Base-by-base conservation (phyloP, 352 stramenopile genomes). In the Globisporangium irregulare region DNA sequence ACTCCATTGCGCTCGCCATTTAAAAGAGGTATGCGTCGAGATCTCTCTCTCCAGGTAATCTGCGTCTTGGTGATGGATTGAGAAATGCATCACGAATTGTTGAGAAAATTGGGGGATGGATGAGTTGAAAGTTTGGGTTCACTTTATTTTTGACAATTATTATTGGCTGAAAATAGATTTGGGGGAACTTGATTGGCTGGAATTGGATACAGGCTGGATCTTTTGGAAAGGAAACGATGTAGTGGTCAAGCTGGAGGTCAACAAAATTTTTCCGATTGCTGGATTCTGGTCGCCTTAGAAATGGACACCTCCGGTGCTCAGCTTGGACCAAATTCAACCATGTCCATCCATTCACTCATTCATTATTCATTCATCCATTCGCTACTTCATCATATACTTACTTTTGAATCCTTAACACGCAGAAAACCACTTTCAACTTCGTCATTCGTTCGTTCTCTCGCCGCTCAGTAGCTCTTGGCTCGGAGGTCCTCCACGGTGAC, bases 391-490 rank as follows among this genome's bases (percentile, higher is more conserved):
- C 12, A 46, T 18, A 10, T 46, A 18, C 38, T 46, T 46, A 46
- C 2, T 46, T 46, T 46, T 46, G 10, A 46, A 18, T 46, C 38
- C 38, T 15, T 18, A 18, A 15, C 36, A 43, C 3, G 38, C 38
- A 46, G 36, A 15, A 46, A 46, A 6, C 38, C 3, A 18, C 4
- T 46, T 46, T 18, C 12, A 46, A 46, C 38, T 46, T 46, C 10
- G 10, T 46, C 10, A 46, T 18, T 15, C 12, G 14, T 18, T 46
- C 36, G 4, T 15, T 46, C 38, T 41, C 36, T 15, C 10, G 15
- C 10, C n/a, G 32, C 18, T 56, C 38, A 64, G 43, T 46, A 56
- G 59, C 59, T 64, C 41, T 64, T 56, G 24, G 59, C 59, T 15
- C 41, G 59, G 7, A 64, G 59, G 3, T 51, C 32, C 59, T 56